Evolutionary conservation across 352 stramenopile species (phyloP), one percentile per base, ranked within the genome.

Genomic region (Pelagophyceae sp.): DNA sequence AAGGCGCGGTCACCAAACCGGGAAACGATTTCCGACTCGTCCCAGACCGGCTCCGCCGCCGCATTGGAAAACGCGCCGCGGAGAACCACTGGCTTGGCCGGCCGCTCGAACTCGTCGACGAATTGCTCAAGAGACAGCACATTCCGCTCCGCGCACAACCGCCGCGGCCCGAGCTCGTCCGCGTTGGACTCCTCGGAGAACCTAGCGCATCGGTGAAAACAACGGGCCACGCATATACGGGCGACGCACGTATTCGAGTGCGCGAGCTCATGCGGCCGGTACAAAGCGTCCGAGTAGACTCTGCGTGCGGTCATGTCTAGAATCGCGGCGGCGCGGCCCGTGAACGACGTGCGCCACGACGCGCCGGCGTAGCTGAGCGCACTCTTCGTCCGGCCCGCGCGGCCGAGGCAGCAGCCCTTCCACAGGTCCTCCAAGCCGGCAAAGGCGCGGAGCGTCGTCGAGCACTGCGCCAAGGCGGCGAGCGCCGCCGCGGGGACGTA

Each of bases 251-350:
- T 51, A 32, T 72, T 82, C 0, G 82, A 81, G 0, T 87, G 86
- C 65, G 88, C 93, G 79, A 91, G 92, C 81, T 91, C 93, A 65
- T 50, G 35, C 63, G 89, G 87, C 80, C 93, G 89, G 82, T 94
- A 94, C 29, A 94, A 82, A 72, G 92, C 70, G 69, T 94, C 90
- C n/a, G 87, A 93, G 80, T 93, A 95, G 72, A 95, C 85, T 15
- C 88, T 88, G 27, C 84, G 77, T 40, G 93, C 83, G 17, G 83
- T 84, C 17, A 1, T 29, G 11, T 79, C 58, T 0, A 5, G 37
- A 6, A 31, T 58, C 25, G 20, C 27, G 32, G 37, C 29, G 25
- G 31, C 60, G 32, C n/a, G 23, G 3, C 63, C 70, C 71, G 32
- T 71, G 0, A 58, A 75, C 38, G 70, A 65, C 77, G 87, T 87